Evolutionary conservation across 164 flowering plant species (phyloP), one percentile per base, ranked within the genome.

Genomic region (Paratinospora sagittata): DNA sequence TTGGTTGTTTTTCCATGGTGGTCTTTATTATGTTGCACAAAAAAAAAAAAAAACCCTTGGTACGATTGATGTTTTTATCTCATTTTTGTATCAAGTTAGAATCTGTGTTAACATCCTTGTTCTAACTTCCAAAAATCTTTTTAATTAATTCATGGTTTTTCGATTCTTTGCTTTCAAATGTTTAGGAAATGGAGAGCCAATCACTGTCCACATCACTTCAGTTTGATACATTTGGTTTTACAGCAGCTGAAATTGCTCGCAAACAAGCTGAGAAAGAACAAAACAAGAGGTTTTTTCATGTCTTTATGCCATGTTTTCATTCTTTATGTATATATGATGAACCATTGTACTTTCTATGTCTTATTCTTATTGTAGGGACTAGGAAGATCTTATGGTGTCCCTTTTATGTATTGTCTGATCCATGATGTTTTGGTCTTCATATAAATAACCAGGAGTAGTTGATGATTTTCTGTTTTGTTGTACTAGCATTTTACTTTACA

Each of bases 201-300:
- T 74, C 86, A 47, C 73, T 95, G 81, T 85, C 82, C 67, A 85
- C 96, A 66, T 87, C 94, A 23, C 71, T 77, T 60, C 81, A 87
- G 78, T 95, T 92, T 82, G 97, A 95, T 82, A 95, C 97, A 41
- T 95, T 95, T 85, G 98, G 98, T 78, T 89, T 88, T 76, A 95
- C 98, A 58, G 89, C 98, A 70, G 85, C 94, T 65, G 98, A 95
- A 77, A 63, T 84, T 76, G 90, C 98, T 71, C 90, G 94, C 13
- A 88, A 85, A 76, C 86, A 91, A 80, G 90, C 88, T 67, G 96
- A 88, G 72, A 91, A 85, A 78, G 97, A 95, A 71, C 96, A 89
- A 68, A 76, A 86, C 17, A 75, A 86, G 62, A 94, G 98, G 98
- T 90, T 26, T 27, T 23, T 36, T 58, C n/a, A 63, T 27, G 17